Conservation (phyloP, 2,329 filamentous ascomycete species). For the Mollisia scopiformis region DNA sequence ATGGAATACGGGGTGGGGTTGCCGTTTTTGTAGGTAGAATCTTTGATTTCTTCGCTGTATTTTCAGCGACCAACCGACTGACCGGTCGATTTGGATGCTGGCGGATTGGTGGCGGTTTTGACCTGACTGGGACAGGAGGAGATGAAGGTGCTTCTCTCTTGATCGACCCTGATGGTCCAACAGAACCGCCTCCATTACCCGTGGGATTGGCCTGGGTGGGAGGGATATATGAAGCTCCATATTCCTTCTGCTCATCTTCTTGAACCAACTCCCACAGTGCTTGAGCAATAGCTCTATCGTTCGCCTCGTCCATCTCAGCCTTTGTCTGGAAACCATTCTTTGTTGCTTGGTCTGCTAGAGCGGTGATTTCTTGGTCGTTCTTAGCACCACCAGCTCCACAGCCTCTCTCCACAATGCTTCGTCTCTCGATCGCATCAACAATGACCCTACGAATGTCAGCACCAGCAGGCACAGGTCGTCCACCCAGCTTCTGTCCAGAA, state of each 20-base stretch:
- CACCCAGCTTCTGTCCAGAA: constrained; percentile 75
- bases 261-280: constrained; percentile 86
- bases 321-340: constrained; percentile 78
- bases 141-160: constrained; percentile 16
- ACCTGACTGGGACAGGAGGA: constrained; percentile 1
- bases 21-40: constrained; percentile 12
- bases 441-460: constrained; percentile 74
- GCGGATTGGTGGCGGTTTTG: constrained; percentile 20
- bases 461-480: constrained; percentile 56
- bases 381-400: constrained; percentile 70
- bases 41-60: constrained; percentile 25
- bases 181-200: constrained; percentile 35
- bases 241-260: constrained; percentile 58
- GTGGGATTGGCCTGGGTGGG: constrained; percentile 35
- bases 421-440: constrained; percentile 69
- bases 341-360: constrained; percentile 65
- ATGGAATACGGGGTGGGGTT: background rate
- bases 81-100: constrained; percentile 26
- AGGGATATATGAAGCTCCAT: constrained; percentile 33
- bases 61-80: constrained; percentile 32
- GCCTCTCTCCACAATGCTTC: constrained; percentile 68
- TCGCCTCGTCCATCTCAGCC: constrained; percentile 86
- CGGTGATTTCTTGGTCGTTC: constrained; percentile 66
- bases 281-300: constrained; percentile 83
- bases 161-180: constrained; percentile 14